phyloP scores from a whole-genome alignment of 257 asterid species.

The Gentiana dahurica region DNA sequence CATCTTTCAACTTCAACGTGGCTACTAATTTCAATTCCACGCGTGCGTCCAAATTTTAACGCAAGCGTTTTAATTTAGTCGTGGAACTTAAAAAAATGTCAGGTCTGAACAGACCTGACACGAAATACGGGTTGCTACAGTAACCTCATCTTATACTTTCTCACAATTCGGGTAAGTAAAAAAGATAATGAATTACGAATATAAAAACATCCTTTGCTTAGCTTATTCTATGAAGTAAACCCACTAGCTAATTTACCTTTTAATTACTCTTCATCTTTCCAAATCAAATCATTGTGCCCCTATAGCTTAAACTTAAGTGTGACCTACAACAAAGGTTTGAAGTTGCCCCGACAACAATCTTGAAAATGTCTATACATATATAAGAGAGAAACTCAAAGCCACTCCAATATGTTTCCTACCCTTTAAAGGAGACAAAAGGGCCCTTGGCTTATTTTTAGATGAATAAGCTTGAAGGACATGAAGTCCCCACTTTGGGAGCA shows the following conservation, averaged over 20 bases:
- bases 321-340: constrained; percentile 13
- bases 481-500: constrained; percentile 49
- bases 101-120: no score
- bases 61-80: no score
- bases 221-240: constrained; percentile 13
- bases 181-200: constrained; percentile 2
- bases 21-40: no score
- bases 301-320: constrained; percentile 8
- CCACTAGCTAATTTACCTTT: constrained; percentile 14
- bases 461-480: constrained; percentile 27
- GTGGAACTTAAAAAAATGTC: no score
- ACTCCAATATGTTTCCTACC: constrained; percentile 34
- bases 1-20: no score
- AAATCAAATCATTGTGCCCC: constrained; percentile 19
- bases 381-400: constrained; percentile 20
- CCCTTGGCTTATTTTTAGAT: constrained; percentile 21
- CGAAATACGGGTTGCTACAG: no score
- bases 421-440: constrained; percentile 25
- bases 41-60: no score
- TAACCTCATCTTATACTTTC: constrained; percentile 13
- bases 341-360: constrained; percentile 17
- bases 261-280: constrained; percentile 14
- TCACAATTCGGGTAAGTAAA: constrained; percentile 9
- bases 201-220: constrained; percentile 8
- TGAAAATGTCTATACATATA: constrained; percentile 18